Conservation (phyloP, 2,329 filamentous ascomycete species). For the Arthrinium puccinioides region DNA sequence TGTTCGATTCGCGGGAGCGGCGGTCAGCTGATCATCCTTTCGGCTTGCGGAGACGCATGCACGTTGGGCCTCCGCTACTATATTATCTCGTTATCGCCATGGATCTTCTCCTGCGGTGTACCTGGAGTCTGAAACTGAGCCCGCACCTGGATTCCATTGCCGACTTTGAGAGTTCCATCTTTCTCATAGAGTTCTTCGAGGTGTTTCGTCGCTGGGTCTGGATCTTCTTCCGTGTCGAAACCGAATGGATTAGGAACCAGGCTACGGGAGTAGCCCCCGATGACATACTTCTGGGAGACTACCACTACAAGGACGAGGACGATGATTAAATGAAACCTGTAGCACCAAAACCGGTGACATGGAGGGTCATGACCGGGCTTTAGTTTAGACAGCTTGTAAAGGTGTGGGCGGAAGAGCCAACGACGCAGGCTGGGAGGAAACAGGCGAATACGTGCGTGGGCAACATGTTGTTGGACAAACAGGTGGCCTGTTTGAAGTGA, state of each 20-base stretch:
- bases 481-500: too few relatives aligned
- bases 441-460: too few relatives aligned
- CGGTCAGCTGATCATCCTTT: constrained; percentile 63
- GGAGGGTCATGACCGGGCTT: too few relatives aligned
- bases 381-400: too few relatives aligned
- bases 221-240: constrained; percentile 94
- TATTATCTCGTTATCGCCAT: constrained; percentile 78
- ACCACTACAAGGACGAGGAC: constrained; percentile 58
- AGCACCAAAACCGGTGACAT: too few relatives aligned
- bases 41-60: constrained; percentile 67
- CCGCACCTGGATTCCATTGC: constrained; percentile 76
- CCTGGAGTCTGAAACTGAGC: constrained; percentile 84
- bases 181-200: constrained; percentile 79
- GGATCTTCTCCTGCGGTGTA: constrained; percentile 77
- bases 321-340: too few relatives aligned
- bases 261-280: constrained; percentile 54
- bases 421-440: too few relatives aligned
- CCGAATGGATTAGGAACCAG: constrained; percentile 70
- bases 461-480: too few relatives aligned
- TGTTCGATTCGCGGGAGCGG: constrained; percentile 52
- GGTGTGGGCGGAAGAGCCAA: too few relatives aligned
- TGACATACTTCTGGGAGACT: constrained; percentile 67
- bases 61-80: constrained; percentile 62
- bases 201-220: constrained; percentile 88
- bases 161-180: constrained; percentile 83